These are phyloP conservation scores for Aspergillus sp. DNA, from an alignment of 2,329 filamentous ascomycete genomes.

Conservation along the genomic window DNA sequence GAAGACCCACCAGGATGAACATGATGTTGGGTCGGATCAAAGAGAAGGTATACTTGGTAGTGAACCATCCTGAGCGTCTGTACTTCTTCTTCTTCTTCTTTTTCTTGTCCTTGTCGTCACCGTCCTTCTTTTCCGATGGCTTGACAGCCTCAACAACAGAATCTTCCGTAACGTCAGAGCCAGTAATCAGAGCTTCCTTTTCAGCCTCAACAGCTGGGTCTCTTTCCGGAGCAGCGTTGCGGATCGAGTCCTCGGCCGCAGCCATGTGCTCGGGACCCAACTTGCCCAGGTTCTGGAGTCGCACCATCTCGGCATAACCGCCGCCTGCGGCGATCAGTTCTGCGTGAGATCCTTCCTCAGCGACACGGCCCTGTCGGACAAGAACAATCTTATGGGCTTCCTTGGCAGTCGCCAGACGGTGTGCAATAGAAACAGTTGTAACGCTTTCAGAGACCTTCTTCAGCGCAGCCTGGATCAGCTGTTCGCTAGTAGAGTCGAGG, in stretches of 20 bases:
- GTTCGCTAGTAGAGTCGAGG: conserved; percentile 32
- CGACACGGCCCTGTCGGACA: conserved; percentile 26
- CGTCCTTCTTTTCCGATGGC: conserved; percentile 3
- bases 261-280: conserved; percentile 13
- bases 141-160: conserved; percentile 9
- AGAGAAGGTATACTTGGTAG: conserved; percentile 28
- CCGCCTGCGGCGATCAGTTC: conserved; percentile 31
- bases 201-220: conserved; percentile 11
- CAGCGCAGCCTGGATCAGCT: conserved; percentile 29
- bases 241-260: conserved; percentile 12
- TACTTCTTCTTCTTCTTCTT: conserved; percentile 11
- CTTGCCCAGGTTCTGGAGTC: conserved; percentile 37
- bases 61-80: conserved; percentile 17
- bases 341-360: conserved; percentile 29
- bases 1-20: conserved; percentile 45
- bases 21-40: conserved; percentile 40
- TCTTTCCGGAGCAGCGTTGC: conserved; percentile 12
- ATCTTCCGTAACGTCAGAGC: conserved; percentile 16
- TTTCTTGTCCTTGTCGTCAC: conserved; percentile 4
- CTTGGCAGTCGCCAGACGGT: conserved; percentile 31
- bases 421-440: conserved; percentile 33
- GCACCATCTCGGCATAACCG: conserved; percentile 47
- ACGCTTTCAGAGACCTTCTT: conserved; percentile 21
- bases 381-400: conserved; percentile 36
- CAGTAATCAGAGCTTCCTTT: conserved; percentile 11